A percentile compares a stretch with the other conserved stretches of the same genome.
These are phyloP conservation scores for sweet orange (Citrus sinensis) DNA, from an alignment of 345 rosid genomes.

Conservation along the genomic window DVS_A1.0 CM039163.1:43836501-43837000, in stretches of 20 bases:
- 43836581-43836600: too few species aligned
- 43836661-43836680: background rate
- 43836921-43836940: background rate
- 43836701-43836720: conserved; percentile 25
- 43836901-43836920: background rate
- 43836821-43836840: too few species aligned
- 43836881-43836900: background rate
- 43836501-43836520: conserved; percentile 21
- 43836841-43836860: background rate
- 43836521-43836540: conserved; percentile 16
- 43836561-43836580: conserved; percentile 20
- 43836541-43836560: conserved; percentile 16
- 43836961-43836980: background rate
- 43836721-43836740: conserved; percentile 1
- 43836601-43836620: background rate
- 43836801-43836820: background rate
- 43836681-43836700: conserved; percentile 37
- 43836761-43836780: background rate
- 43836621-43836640: background rate
- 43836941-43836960: background rate
- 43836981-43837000: too few species aligned
- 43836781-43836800: conserved; percentile 7
- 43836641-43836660: background rate
- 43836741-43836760: background rate
- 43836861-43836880: background rate